A percentile compares a stretch with the other conserved stretches of the same genome.
Conservation (phyloP, 768 basidiomycete genomes). For the Collybia mongolica region DNA sequence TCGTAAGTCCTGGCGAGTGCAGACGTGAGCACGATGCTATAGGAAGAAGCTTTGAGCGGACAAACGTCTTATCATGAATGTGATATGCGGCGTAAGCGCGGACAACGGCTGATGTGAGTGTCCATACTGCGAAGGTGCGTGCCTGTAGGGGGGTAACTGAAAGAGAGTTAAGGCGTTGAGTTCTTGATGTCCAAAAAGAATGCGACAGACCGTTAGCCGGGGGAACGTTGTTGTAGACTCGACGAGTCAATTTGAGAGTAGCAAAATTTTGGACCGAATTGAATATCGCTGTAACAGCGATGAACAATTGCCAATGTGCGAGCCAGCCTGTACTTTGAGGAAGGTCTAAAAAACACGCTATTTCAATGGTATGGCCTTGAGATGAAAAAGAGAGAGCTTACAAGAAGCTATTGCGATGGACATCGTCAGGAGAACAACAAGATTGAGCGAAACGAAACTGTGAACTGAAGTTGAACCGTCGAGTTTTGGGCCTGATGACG, state of each 20-base stretch:
- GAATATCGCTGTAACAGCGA: conserved; percentile 76
- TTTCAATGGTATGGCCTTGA: not conserved
- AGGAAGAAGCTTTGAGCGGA: conserved; percentile 10
- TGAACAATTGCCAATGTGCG: conserved; percentile 86
- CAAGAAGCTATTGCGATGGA: conserved; percentile 8
- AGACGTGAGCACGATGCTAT: conserved; percentile 8
- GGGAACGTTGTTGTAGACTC: conserved; percentile 59
- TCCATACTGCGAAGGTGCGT: conserved; percentile 91
- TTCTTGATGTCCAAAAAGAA: not conserved
- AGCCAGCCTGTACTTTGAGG: conserved; percentile 70
- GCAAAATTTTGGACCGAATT: conserved; percentile 84
- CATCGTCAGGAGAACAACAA: conserved; percentile 1
- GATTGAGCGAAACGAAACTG: not conserved
- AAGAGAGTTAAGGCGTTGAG: conserved; percentile 1
- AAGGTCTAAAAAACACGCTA: conserved; percentile 41
- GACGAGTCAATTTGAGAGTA: conserved; percentile 74
- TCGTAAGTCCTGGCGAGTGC: conserved; percentile 75
- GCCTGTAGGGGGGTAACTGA: conserved; percentile 86
- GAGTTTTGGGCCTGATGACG: not conserved
- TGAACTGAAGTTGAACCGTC: not conserved
- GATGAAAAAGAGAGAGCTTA: conserved; percentile 1
- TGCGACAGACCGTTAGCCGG: conserved; percentile 32
- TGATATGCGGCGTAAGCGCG: conserved; percentile 89
- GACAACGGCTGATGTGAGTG: conserved; percentile 79
- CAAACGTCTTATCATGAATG: conserved; percentile 78